Evolutionary conservation across 2,329 filamentous ascomycete genomes (phyloP).

Genomic region (Xylariaceae sp.): DNA sequence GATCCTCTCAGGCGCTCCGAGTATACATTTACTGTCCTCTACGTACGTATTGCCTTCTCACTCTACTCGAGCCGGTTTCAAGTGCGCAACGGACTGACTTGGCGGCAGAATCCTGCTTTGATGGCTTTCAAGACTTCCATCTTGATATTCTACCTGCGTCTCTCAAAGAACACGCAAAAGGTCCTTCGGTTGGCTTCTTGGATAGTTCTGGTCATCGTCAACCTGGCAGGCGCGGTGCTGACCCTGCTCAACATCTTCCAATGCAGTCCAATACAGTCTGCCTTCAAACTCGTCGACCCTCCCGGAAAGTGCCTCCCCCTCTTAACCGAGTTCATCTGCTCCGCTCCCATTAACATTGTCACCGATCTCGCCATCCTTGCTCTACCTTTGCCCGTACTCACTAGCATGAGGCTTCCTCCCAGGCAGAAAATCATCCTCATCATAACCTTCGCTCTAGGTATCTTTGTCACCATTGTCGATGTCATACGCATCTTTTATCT

Average conservation of each 20-base stretch:
- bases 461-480: slow-evolving; percentile 85
- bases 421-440: slow-evolving; percentile 88
- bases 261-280: slow-evolving; percentile 71
- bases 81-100: slow-evolving; percentile 15
- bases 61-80: background rate
- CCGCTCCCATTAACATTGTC: slow-evolving; percentile 86
- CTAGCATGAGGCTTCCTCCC: slow-evolving; percentile 76
- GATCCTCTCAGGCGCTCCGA: slow-evolving; percentile 55
- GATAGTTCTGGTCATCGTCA: slow-evolving; percentile 73
- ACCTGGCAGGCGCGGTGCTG: slow-evolving; percentile 71
- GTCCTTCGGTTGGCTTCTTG: slow-evolving; percentile 82
- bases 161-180: slow-evolving; percentile 74
- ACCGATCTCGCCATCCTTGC: slow-evolving; percentile 87
- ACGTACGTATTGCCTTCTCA: slow-evolving; percentile 43
- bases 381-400: slow-evolving; percentile 83
- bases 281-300: slow-evolving; percentile 50
- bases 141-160: slow-evolving; percentile 81
- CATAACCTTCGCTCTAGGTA: slow-evolving; percentile 79
- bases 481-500: slow-evolving; percentile 88
- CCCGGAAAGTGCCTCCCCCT: slow-evolving; percentile 52
- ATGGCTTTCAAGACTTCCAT: slow-evolving; percentile 95
- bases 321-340: slow-evolving; percentile 64
- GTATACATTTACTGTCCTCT: slow-evolving; percentile 64
- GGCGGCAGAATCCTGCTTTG: slow-evolving; percentile 72
- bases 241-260: slow-evolving; percentile 88